These are phyloP conservation scores for Colletotrichum lentis DNA, from an alignment of 2,329 filamentous ascomycete species.

Conservation along the genomic window DNA sequence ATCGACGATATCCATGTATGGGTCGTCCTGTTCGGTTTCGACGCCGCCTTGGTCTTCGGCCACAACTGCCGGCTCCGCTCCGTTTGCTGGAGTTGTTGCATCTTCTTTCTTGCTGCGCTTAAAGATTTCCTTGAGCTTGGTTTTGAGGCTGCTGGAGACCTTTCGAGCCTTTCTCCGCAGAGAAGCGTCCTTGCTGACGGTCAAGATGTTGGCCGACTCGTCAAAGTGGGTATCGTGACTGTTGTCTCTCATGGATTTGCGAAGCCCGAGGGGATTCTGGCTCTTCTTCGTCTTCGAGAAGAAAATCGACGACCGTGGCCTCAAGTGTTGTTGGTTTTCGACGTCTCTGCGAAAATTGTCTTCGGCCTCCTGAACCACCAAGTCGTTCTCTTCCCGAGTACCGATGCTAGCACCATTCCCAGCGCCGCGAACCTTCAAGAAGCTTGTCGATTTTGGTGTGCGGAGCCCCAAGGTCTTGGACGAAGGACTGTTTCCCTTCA, in stretches of 20 bases:
- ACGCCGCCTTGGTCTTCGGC: neutral
- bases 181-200: constrained; percentile 18
- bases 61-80: constrained; percentile 54
- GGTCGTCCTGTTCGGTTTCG: constrained; percentile 40
- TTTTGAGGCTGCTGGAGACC: constrained; percentile 68
- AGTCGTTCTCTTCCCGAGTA: constrained; percentile 45
- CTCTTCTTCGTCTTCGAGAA: constrained; percentile 51
- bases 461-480: constrained; percentile 45
- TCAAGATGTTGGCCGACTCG: constrained; percentile 30
- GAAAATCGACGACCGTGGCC: constrained; percentile 55
- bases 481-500: neutral
- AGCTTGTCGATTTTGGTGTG: constrained; percentile 64
- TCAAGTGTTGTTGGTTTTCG: constrained; percentile 48
- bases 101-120: constrained; percentile 51
- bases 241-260: constrained; percentile 54
- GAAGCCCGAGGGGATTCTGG: constrained; percentile 50
- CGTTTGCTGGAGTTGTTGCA: constrained; percentile 58
- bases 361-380: constrained; percentile 48
- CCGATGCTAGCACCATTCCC: constrained; percentile 32
- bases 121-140: constrained; percentile 68
- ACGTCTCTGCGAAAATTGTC: constrained; percentile 49
- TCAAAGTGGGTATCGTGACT: constrained; percentile 47
- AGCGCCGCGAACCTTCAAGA: constrained; percentile 51
- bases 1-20: constrained; percentile 47
- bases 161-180: constrained; percentile 65